Conservation (phyloP, 2,329 filamentous ascomycete genomes). For the Fusarium subtropicale region DNA sequence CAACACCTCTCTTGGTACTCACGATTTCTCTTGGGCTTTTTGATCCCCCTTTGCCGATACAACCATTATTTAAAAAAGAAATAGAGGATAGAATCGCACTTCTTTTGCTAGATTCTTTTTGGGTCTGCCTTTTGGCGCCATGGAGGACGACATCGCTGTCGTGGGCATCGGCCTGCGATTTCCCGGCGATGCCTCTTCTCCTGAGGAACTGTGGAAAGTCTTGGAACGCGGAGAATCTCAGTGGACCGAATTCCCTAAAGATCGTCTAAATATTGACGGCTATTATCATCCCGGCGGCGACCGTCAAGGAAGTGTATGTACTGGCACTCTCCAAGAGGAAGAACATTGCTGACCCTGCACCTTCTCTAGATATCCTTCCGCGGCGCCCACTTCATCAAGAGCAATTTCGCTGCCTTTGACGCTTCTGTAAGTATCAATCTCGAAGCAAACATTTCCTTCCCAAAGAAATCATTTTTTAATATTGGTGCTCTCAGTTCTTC, state of each 20-base stretch:
- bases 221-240: conserved; percentile 57
- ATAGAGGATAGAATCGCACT: not conserved
- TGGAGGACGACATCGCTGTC: conserved; percentile 62
- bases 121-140: conserved; percentile 5
- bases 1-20: conserved; percentile 1
- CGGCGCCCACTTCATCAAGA: conserved; percentile 64
- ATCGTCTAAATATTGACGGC: conserved; percentile 63
- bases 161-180: conserved; percentile 65
- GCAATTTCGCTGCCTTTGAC: conserved; percentile 61
- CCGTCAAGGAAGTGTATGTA: conserved; percentile 60
- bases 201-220: conserved; percentile 63
- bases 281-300: conserved; percentile 66
- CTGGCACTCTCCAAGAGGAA: not conserved
- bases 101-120: not conserved
- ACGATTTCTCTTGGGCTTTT: not conserved
- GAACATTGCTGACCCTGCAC: conserved; percentile 16
- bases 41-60: not conserved
- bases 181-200: conserved; percentile 60
- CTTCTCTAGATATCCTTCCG: conserved; percentile 57
- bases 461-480: conserved; percentile 2
- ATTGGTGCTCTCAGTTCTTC: conserved; percentile 59
- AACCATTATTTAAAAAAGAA: not conserved
- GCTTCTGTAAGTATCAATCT: conserved; percentile 55
- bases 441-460: not conserved
- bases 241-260: conserved; percentile 61